Conservation (phyloP, 768 basidiomycete genomes). For the Mycena rebaudengoi region DNA sequence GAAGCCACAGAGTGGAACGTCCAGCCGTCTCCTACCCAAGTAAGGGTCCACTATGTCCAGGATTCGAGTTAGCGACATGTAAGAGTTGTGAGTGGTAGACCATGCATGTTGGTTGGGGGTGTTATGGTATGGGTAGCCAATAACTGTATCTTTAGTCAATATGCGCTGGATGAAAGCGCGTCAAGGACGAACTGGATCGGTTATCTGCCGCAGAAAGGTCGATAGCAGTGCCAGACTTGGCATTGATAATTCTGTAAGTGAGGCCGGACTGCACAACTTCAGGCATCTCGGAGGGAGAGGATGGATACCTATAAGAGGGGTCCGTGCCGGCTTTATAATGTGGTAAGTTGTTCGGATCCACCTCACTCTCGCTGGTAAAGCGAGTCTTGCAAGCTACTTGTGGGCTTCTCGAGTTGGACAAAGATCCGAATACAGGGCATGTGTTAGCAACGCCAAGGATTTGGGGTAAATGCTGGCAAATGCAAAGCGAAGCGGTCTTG, state of each 20-base stretch:
- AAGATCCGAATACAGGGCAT: too few species aligned
- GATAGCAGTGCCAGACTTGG: constrained; percentile 57
- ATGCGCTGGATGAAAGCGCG: background rate
- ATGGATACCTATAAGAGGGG: background rate
- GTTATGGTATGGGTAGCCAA: constrained; percentile 53
- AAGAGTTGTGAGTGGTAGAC: background rate
- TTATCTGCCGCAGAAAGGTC: constrained; percentile 66
- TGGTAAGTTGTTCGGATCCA: background rate
- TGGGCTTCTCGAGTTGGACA: background rate
- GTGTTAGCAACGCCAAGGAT: too few species aligned
- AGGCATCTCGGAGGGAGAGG: background rate
- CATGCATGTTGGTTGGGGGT: constrained; percentile 60
- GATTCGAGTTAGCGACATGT: background rate
- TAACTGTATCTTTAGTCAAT: constrained; percentile 44
- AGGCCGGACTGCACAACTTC: constrained; percentile 45
- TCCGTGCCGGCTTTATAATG: background rate
- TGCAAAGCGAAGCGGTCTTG: too few species aligned
- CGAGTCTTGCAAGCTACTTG: background rate
- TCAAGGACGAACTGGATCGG: constrained; percentile 46
- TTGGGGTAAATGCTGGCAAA: too few species aligned
- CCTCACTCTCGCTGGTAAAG: background rate
- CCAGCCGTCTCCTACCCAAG: constrained; percentile 48
- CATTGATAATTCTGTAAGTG: constrained; percentile 59
- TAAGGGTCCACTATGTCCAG: constrained; percentile 58
- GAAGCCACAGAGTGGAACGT: constrained; percentile 51